These are phyloP conservation scores for Pachysolen tannophilus DNA, from an alignment of 805 yeast genomes.

Conservation along the genomic window DNA sequence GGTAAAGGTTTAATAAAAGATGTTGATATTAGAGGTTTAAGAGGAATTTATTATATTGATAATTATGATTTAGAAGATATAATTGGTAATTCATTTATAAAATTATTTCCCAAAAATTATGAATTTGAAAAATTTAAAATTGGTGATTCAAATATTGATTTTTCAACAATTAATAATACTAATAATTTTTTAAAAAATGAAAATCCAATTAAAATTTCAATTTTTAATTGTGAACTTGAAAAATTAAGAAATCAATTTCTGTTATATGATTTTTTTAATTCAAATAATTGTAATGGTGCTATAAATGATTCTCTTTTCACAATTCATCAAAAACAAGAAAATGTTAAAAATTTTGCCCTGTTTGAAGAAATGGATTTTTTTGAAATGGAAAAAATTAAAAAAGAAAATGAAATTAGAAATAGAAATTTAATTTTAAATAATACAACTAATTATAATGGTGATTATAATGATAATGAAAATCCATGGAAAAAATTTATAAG, in stretches of 20 bases:
- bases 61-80: slow-evolving; percentile 8
- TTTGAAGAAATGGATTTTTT: slow-evolving; percentile 26
- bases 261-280: slow-evolving; percentile 60
- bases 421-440: neutral
- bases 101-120: slow-evolving; percentile 23
- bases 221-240: slow-evolving; percentile 62
- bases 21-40: slow-evolving; percentile 39
- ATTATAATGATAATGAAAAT: slow-evolving; percentile 24
- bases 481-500: slow-evolving; percentile 47
- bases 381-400: too few species aligned
- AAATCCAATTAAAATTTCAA: slow-evolving; percentile 38
- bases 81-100: slow-evolving; percentile 10
- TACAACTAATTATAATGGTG: slow-evolving; percentile 11
- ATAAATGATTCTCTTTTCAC: slow-evolving; percentile 70
- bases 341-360: slow-evolving; percentile 28
- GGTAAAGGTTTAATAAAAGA: slow-evolving; percentile 45
- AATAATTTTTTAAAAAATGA: slow-evolving; percentile 7
- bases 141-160: slow-evolving; percentile 38
- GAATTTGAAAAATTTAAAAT: slow-evolving; percentile 35
- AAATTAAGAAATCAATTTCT: slow-evolving; percentile 50
- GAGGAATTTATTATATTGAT: slow-evolving; percentile 26
- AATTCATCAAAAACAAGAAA: slow-evolving; percentile 64
- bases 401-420: slow-evolving; percentile 24
- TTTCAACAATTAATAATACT: slow-evolving; percentile 15
- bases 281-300: slow-evolving; percentile 65